A percentile compares a stretch with the other conserved stretches of the same genome.
Evolutionary conservation across 495 filamentous ascomycete species (phyloP).

Genomic region (Melanomma pulvis-pyrius): DNA sequence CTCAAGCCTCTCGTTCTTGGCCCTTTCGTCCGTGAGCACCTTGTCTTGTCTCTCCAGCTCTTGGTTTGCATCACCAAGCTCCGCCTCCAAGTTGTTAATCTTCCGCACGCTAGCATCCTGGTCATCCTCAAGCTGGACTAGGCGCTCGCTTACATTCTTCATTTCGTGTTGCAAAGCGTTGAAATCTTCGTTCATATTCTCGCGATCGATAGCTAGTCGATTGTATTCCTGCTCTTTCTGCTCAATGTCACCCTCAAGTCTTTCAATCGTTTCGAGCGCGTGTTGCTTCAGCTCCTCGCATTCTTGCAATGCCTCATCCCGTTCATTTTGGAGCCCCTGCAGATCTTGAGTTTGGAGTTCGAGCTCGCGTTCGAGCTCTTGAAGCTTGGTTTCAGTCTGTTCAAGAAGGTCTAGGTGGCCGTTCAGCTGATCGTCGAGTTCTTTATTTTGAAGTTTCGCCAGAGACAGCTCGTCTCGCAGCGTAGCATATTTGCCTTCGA

Average conservation of each 20-base stretch:
- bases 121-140: conserved; percentile 86
- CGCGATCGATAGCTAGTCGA: conserved; percentile 67
- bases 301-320: conserved; percentile 81
- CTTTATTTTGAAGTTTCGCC: conserved; percentile 75
- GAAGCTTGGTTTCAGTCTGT: conserved; percentile 42
- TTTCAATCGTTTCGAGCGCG: conserved; percentile 79
- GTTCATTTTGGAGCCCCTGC: conserved; percentile 77
- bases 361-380: conserved; percentile 44
- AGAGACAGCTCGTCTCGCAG: conserved; percentile 83
- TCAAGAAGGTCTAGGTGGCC: conserved; percentile 46
- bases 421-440: conserved; percentile 48
- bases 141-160: conserved; percentile 80
- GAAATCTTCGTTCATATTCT: conserved; percentile 78
- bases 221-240: conserved; percentile 72
- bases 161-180: conserved; percentile 86
- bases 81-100: conserved; percentile 45
- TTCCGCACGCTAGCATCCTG: conserved; percentile 47
- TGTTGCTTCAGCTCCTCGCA: conserved; percentile 78
- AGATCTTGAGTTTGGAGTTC: conserved; percentile 61
- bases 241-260: conserved; percentile 77
- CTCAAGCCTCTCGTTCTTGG: conserved; percentile 79
- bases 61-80: conserved; percentile 45
- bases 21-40: conserved; percentile 66
- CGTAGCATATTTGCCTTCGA: conserved; percentile 79
- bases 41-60: conserved; percentile 62